Evolutionary conservation across 331 rosid species (phyloP), one percentile per base, ranked within the genome.

Genomic region (Acacia concinna): DNA sequence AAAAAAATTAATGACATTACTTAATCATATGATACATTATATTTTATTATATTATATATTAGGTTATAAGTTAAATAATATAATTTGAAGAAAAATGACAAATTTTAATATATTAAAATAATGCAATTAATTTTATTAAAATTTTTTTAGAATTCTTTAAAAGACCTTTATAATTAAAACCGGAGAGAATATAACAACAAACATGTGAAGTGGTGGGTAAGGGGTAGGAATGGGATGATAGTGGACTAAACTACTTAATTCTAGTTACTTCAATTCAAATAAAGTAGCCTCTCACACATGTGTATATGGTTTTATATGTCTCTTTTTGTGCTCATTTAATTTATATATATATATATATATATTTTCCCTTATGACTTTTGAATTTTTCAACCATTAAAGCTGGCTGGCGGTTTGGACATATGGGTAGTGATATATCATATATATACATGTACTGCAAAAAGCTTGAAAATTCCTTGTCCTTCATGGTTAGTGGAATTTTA

Each of bases 401-500:
- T 78, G 71, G 52, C 52, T 15, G 41, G 84, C 81, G 79, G 64
- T 65, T 56, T 35, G 68, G 40, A 62, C 40, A 28, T 56, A 56
- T 62, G 68, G 38, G 68, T n/a, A 62, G 40, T 62, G 68, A 38
- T 18, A 17, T 37, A 37, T 37, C 6, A 10, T 35, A 47, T 17
- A 49, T 5, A 49, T 21, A 21, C 28, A 27, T 38, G 73, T 62
- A 66, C 78, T 77, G 84, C 68, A 38, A 78, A 81, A 85, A 83
- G 90, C 84, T 83, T 82, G 51, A 74, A 88, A 87, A 76, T 28
- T 84, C 76, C 56, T 46, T 82, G 82, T 83, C 84, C 81, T 85
- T 74, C 81, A 41, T 72, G 46, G 71, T 72, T 84, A 86, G 92
- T 90, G 97, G 91, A 78, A 85, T 81, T 85, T 82, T 35, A 86